Evolutionary conservation across 2,329 filamentous ascomycete species (phyloP), one percentile per base, ranked within the genome.

Genomic region (Neonectria faginata): DNA sequence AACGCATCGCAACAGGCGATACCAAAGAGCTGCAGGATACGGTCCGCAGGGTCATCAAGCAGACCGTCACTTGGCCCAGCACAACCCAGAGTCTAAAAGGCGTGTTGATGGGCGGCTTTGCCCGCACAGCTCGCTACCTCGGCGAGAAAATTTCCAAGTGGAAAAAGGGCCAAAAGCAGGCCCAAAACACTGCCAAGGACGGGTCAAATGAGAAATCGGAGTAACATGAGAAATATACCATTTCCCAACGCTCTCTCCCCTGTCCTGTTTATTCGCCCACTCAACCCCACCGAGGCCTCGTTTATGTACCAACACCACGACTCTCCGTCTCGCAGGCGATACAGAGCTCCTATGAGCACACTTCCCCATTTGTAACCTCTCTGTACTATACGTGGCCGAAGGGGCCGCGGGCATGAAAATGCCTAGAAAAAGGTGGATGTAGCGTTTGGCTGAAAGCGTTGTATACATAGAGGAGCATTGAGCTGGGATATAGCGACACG

Each of bases 11-110:
- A 0, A 83, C 84, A 50, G 91, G 92, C 62, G 86, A 91, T 42
- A 79, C 87, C 0, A 83, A 85, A 20, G 88, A 91, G 70, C 82
- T 98, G n/a, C 85, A 85, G 45, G 82, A 87, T 27, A 90, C 91
- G 70, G 88, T 98, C 18, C 87, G 90, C 36, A 84, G 85, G 41
- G 91, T 94, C 44, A 94, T 99, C 74, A 91, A 89, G 75, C 91
- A 92, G 76, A 98, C 97, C 0, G 93, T 98, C 72, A 88, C 89
- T 60, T 98, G 96, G 96, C 94, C 96, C 0, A 96, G 93, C 73
- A 93, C 92, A 2, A 89, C 89, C 5, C 95, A 99, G 79, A 96
- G 90, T 58, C 76, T 95, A 67, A 99, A 99, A 81, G 90, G 94
- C 2, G 78, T 92, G 1, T 78, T 97, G 48, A 98, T 94, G 2